Conservation (phyloP, 208 protist species). For the Crithidia brevicula region DNA sequence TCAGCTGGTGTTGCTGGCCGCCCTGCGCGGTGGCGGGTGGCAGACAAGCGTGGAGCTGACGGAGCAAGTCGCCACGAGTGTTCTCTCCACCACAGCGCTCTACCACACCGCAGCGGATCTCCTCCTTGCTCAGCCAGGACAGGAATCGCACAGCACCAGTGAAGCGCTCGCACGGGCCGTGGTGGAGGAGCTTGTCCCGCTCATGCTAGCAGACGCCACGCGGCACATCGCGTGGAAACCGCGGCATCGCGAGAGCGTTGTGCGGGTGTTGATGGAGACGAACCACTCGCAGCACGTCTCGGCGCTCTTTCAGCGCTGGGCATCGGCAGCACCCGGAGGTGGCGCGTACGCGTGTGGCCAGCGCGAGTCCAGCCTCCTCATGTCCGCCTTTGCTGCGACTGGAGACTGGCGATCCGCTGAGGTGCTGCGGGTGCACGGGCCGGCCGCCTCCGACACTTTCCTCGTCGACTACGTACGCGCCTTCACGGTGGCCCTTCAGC, state of each 20-base stretch:
- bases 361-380: slow-evolving; percentile 20
- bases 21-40: slow-evolving; percentile 49
- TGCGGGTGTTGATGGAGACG: slow-evolving; percentile 14
- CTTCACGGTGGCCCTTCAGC: slow-evolving; percentile 15
- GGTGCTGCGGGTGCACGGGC: slow-evolving; percentile 8
- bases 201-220: slow-evolving; percentile 36
- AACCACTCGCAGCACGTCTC: slow-evolving; percentile 6
- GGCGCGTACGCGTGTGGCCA: slow-evolving; percentile 5
- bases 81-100: slow-evolving; percentile 55
- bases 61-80: slow-evolving; percentile 59
- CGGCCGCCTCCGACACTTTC: background rate
- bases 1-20: slow-evolving; percentile 46
- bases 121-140: slow-evolving; percentile 26
- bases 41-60: slow-evolving; percentile 41
- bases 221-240: slow-evolving; percentile 22
- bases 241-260: slow-evolving; percentile 24
- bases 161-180: slow-evolving; percentile 3
- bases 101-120: slow-evolving; percentile 60
- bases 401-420: slow-evolving; percentile 34
- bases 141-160: slow-evolving; percentile 2
- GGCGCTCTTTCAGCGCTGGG: slow-evolving; percentile 22
- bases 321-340: background rate
- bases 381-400: slow-evolving; percentile 25
- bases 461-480: slow-evolving; percentile 24
- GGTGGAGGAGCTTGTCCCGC: slow-evolving; percentile 24